These are phyloP conservation scores for Cytospora mali DNA, from an alignment of 2,329 filamentous ascomycete genomes.

Conservation along the genomic window DNA sequence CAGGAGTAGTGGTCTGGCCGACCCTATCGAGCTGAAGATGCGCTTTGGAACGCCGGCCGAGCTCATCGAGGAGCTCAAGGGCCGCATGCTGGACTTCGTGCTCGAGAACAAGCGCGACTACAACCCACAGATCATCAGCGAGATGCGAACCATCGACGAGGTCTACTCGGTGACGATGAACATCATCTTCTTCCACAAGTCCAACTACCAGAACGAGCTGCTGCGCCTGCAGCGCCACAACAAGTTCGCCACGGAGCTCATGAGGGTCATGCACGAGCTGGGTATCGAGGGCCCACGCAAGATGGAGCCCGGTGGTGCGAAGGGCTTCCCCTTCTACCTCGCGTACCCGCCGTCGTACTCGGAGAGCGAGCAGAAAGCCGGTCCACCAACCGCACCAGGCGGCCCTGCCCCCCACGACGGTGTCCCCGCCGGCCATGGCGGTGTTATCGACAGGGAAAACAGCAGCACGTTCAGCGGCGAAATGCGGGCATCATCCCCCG, in stretches of 20 bases:
- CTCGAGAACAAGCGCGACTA: slow-evolving; percentile 79
- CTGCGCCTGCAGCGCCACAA: slow-evolving; percentile 88
- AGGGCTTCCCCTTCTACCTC: slow-evolving; percentile 65
- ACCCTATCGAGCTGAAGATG: slow-evolving; percentile 80
- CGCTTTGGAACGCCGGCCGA: slow-evolving; percentile 85
- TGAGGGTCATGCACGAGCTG: slow-evolving; percentile 80
- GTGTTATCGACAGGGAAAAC: neutral
- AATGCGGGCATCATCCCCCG: neutral
- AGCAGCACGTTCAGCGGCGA: neutral
- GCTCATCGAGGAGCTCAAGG: slow-evolving; percentile 80
- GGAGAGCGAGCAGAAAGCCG: slow-evolving; percentile 5
- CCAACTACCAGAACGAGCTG: slow-evolving; percentile 93
- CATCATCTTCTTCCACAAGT: slow-evolving; percentile 96
- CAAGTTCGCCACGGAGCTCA: slow-evolving; percentile 90
- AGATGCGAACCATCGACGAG: slow-evolving; percentile 75
- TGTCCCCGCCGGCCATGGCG: slow-evolving; percentile 12
- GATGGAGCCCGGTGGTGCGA: slow-evolving; percentile 69
- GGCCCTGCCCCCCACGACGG: no score
- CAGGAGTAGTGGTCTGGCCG: slow-evolving; percentile 83
- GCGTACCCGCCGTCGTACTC: slow-evolving; percentile 36
- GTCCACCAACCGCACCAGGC: slow-evolving; percentile 23
- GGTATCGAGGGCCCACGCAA: slow-evolving; percentile 83
- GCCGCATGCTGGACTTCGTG: slow-evolving; percentile 81
- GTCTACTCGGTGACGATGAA: slow-evolving; percentile 87
- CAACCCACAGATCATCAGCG: slow-evolving; percentile 58